Evolutionary conservation across 2,329 filamentous ascomycete genomes (phyloP), one percentile per base, ranked within the genome.

Genomic region (Alternaria angustiovoidea): DNA sequence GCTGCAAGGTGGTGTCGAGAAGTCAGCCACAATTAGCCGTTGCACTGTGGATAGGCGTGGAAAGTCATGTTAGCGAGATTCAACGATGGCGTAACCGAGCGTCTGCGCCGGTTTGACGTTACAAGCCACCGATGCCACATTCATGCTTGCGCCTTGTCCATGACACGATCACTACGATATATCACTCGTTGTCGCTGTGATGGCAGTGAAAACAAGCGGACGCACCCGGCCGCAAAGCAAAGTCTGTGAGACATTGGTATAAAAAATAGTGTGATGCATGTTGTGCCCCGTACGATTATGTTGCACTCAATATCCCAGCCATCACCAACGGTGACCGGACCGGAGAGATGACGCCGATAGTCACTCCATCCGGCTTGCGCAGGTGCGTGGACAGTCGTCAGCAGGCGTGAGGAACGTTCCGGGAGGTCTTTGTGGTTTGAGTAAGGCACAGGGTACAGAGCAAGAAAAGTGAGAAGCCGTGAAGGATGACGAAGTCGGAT

Each of bases 51-150:
- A 51, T 42, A 42, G 16, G 43, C 57, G 26, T 51, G 39, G 34
- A 34, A 48, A 18, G 30, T 49, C 7, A 24, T 34, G 22, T 56
- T 48, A 54, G 59, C 46, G 42, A 51, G 54, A 26, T 55, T 51
- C 34, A 49, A 38, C 22, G 36, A 54, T 58, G 41, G 58, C 48
- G 51, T 48, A 58, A 57, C 48, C 65, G 51, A 54, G 54, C 30
- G 26, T 65, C 60, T 60, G 59, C 53, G 61, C 63, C 59, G 66
- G 69, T 70, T 72, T 68, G 62, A 71, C 69, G 72, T 71, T 72
- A 63, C 62, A 69, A 70, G 71, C 70, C 71, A 71, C 67, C 59
- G 61, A 67, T 69, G 57, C 55, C 36, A 57, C 36, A n/a, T 53
- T 49, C 20, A 53, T 60, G 38, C 46, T 44, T 52, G 36, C 52